Evolutionary conservation across 2,329 filamentous ascomycete genomes (phyloP).

Genomic region (Diaporthe caulivora): DNA sequence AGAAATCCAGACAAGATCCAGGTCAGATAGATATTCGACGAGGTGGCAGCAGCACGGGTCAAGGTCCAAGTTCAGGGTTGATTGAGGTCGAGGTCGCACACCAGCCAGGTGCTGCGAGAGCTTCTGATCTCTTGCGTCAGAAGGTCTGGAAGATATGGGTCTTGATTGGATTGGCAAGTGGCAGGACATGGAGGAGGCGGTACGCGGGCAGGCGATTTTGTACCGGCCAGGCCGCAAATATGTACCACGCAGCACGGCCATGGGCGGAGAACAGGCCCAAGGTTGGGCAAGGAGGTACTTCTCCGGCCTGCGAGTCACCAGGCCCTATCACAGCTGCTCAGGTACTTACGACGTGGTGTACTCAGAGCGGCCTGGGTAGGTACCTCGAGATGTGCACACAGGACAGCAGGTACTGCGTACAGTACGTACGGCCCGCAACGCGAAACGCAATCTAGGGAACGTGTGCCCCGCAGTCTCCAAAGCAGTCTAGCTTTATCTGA

Average conservation of each 20-base stretch:
- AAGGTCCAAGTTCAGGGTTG: slow-evolving; percentile 1
- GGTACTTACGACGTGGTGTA: not conserved
- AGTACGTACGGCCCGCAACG: not conserved
- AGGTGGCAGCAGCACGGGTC: slow-evolving; percentile 8
- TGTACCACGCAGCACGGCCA: slow-evolving; percentile 7
- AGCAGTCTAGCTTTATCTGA: slow-evolving; percentile 21
- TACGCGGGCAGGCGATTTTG: slow-evolving; percentile 7
- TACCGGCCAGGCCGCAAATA: not conserved
- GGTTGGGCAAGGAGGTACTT: not conserved
- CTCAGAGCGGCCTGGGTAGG: not conserved
- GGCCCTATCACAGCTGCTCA: not conserved
- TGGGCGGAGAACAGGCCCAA: not conserved
- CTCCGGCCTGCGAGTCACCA: not conserved
- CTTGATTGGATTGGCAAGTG: slow-evolving; percentile 34
- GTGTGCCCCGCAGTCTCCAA: slow-evolving; percentile 1
- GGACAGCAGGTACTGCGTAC: no score
- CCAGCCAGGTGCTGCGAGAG: slow-evolving; percentile 31
- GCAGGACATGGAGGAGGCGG: slow-evolving; percentile 18
- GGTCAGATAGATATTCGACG: not conserved
- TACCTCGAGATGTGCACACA: not conserved
- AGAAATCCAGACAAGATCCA: not conserved
- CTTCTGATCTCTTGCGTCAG: slow-evolving; percentile 39
- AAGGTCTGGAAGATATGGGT: slow-evolving; percentile 36
- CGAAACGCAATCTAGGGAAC: not conserved
- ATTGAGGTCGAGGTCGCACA: not conserved